Conservation (phyloP, 768 basidiomycete genomes). For the Leccinellum albellum region DNA sequence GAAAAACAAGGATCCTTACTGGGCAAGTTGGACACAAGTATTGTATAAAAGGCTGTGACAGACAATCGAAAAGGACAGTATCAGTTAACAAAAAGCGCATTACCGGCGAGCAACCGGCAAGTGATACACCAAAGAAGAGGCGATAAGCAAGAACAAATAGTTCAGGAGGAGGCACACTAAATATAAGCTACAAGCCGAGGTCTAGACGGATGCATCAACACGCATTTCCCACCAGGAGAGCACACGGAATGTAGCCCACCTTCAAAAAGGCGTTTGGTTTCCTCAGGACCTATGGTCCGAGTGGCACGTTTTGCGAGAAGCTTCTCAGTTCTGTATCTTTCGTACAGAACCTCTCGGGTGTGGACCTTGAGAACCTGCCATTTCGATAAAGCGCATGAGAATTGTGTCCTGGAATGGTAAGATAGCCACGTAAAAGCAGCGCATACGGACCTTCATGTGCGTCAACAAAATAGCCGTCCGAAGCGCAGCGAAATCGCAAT, state of each 20-base stretch:
- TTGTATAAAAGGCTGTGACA: constrained; percentile 14
- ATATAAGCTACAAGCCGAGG: constrained; percentile 42
- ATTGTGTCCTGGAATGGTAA: constrained; percentile 8
- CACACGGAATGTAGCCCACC: constrained; percentile 41
- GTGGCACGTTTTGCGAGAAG: constrained; percentile 83
- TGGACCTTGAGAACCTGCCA: constrained; percentile 71
- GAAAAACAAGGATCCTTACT: constrained; percentile 21
- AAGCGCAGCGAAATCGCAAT: constrained; percentile 85
- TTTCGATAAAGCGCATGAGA: constrained; percentile 5
- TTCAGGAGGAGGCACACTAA: constrained; percentile 16
- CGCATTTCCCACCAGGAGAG: constrained; percentile 17
- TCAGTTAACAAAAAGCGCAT: constrained; percentile 2
- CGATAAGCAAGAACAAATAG: constrained; percentile 24
- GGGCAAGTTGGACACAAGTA: constrained; percentile 14
- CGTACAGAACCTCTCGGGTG: constrained; percentile 88
- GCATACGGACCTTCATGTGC: constrained; percentile 68
- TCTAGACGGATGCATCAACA: constrained; percentile 33
- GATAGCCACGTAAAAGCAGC: constrained; percentile 18
- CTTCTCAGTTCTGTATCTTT: constrained; percentile 90
- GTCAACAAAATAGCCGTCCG: constrained; percentile 81
- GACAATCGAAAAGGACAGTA: not conserved
- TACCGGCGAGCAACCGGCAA: constrained; percentile 8
- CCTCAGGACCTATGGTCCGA: constrained; percentile 69
- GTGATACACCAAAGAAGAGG: constrained; percentile 6
- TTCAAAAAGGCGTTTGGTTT: constrained; percentile 68